Conservation (phyloP, 768 basidiomycete species). For the Tylopilus sp. region DNA sequence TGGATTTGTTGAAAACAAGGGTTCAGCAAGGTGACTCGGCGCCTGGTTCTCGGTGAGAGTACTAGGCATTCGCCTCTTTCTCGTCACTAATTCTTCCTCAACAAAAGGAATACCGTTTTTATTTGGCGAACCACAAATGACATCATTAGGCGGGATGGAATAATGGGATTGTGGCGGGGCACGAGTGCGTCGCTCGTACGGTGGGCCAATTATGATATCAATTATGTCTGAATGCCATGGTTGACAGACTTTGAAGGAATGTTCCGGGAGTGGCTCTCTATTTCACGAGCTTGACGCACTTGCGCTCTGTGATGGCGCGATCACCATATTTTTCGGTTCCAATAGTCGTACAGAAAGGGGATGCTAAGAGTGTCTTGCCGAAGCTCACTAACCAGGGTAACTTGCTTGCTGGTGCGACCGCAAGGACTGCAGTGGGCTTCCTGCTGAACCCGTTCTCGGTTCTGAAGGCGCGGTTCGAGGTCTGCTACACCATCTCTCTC, state of each 20-base stretch:
- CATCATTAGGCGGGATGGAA: constrained; percentile 62
- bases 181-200: constrained; percentile 76
- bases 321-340: constrained; percentile 62
- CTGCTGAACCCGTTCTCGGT: constrained; percentile 88
- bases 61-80: background rate
- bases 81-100: background rate
- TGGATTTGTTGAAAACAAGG: constrained; percentile 91
- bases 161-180: constrained; percentile 82
- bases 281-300: constrained; percentile 80
- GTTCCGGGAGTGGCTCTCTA: constrained; percentile 92
- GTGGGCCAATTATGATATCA: constrained; percentile 39
- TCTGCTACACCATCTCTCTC: constrained; percentile 28
- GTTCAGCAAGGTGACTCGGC: constrained; percentile 74
- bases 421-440: constrained; percentile 78
- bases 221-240: background rate
- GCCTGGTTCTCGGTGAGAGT: constrained; percentile 36
- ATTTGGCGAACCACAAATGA: constrained; percentile 51
- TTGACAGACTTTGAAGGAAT: constrained; percentile 51
- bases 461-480: constrained; percentile 91
- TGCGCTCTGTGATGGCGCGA: constrained; percentile 72
- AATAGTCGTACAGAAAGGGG: constrained; percentile 13
- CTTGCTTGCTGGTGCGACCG: constrained; percentile 78
- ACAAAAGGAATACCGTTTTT: constrained; percentile 34
- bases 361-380: constrained; percentile 55
- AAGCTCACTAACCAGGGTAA: constrained; percentile 76